Evolutionary conservation across 139 green algal genomes (phyloP).

Genomic region (Coelastrella sp.): DNA sequence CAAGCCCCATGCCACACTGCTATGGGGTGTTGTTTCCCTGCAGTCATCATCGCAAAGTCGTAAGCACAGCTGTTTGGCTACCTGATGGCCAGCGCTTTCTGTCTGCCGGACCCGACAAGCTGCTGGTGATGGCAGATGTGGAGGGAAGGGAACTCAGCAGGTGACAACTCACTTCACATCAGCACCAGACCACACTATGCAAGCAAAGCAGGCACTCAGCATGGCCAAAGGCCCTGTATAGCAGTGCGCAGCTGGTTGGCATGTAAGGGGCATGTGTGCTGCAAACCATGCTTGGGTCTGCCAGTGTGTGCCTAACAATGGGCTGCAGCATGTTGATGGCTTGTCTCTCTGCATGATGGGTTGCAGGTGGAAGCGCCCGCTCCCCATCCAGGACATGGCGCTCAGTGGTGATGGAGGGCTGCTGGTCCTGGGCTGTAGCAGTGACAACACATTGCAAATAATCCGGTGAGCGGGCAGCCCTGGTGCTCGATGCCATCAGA

Average conservation of each 20-base stretch:
- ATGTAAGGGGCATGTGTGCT: too few relatives aligned
- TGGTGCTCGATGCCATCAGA: neutral
- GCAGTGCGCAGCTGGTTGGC: too few relatives aligned
- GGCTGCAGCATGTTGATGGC: too few relatives aligned
- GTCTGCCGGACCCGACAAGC: slow-evolving; percentile 79
- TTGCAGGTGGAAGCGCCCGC: slow-evolving; percentile 63
- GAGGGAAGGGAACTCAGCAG: slow-evolving; percentile 58
- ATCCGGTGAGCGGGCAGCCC: slow-evolving; percentile 43
- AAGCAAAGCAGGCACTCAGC: too few relatives aligned
- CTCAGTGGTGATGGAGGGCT: slow-evolving; percentile 71
- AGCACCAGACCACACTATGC: too few relatives aligned
- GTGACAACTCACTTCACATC: neutral
- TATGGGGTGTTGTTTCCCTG: neutral
- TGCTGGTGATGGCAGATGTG: slow-evolving; percentile 66
- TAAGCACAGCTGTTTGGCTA: slow-evolving; percentile 85
- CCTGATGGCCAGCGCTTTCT: slow-evolving; percentile 81
- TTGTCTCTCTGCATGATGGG: neutral
- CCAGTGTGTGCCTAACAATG: too few relatives aligned
- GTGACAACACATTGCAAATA: slow-evolving; percentile 74
- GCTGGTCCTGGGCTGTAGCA: slow-evolving; percentile 70
- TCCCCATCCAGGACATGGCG: slow-evolving; percentile 84
- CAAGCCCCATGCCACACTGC: too few relatives aligned
- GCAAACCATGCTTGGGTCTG: too few relatives aligned
- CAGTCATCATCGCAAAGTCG: slow-evolving; percentile 67
- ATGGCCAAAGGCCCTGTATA: too few relatives aligned